Evolutionary conservation across 2,329 filamentous ascomycete species (phyloP), one percentile per base, ranked within the genome.

Genomic region (Didymella segeticola): DNA sequence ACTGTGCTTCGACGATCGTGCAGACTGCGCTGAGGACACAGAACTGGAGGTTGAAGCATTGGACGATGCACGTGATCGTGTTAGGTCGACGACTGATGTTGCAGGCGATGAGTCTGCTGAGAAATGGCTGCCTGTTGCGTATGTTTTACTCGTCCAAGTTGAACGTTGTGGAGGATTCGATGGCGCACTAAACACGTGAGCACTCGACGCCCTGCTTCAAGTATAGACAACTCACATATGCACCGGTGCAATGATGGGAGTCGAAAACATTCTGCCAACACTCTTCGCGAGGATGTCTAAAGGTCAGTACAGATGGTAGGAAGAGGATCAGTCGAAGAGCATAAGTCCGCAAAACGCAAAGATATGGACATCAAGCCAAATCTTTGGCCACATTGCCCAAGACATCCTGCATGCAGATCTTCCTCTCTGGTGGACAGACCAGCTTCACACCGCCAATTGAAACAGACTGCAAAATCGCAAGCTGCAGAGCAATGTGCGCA

Each of bases 61-160:
- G 14, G 53, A 56, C 4, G 47, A 56, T 12, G 53, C 43, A 9
- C 53, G 53, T 29, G 53, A 56, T 5, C 47, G 47, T 5, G 33
- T 41, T 14, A 56, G 53, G 26, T 56, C 47, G 14, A 56, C 34
- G 23, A 38, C 41, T 8, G 53, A 56, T 15, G 53, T 56, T 17
- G 53, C 53, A 30, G 53, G 53, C 20, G 53, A 56, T 6, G 53
- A 56, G 22, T 56, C 46, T 9, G 53, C 53, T 29, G 53, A 56
- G 20, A 56, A 56, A 20, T 56, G 53, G 26, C 53, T 56, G 25
- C 53, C 46, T 9, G 53, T 47, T 22, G 47, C 15, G 37, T 56
- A 51, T 14, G 37, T 34, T 9, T 31, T 43, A 11, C 10, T 10
- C n/a, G 30, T 41, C 15, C n/a, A 20, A 11, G 36, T 25, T 22